Evolutionary conservation across 495 filamentous ascomycete genomes (phyloP), one percentile per base, ranked within the genome.

Genomic region (Aspergillus baeticus): DNA sequence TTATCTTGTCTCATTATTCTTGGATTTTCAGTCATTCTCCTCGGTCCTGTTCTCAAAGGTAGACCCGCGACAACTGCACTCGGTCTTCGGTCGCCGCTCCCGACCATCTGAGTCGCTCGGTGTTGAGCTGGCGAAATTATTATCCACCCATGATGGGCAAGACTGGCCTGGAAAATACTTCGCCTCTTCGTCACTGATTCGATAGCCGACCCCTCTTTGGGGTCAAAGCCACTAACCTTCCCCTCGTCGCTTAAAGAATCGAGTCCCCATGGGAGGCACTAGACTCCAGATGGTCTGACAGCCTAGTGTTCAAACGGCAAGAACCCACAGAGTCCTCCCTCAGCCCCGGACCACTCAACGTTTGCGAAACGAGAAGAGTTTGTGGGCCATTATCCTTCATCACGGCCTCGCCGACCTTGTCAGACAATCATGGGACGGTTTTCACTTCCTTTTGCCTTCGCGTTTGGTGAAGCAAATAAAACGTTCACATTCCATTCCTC

Each of bases 181-280:
- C 26, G 8, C 26, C 14, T 49, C 46, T 36, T 29, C 4, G 6
- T 22, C 29, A 49, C 0, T 49, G 46, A 37, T 49, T 37, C 18
- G 33, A 49, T 8, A 10, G 17, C 5, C 13, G 14, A 29, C 23
- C 43, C 26, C 26, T 46, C 22, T 29, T 23, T 29, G 17, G 15
- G 46, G 31, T 49, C 44, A 49, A 33, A 21, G 31, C 52, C 20
- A 13, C 2, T 17, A 34, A 34, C 7, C 31, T 44, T 13, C 52
- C 54, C 54, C 46, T 57, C 44, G 54, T 57, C 54, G 52, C 52
- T 55, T 48, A 55, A 37, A 43, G 7, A 14, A 45, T n/a, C 3
- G 21, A 54, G 31, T 10, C 22, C 14, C 20, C 17, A 39, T 56
- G 43, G 21, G 35, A 20, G 44, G n/a, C 54, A 42, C 54, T 49